phyloP scores from a whole-genome alignment of 2,329 filamentous ascomycete species.

The Hawksworthiomyces lignivorus region DNA sequence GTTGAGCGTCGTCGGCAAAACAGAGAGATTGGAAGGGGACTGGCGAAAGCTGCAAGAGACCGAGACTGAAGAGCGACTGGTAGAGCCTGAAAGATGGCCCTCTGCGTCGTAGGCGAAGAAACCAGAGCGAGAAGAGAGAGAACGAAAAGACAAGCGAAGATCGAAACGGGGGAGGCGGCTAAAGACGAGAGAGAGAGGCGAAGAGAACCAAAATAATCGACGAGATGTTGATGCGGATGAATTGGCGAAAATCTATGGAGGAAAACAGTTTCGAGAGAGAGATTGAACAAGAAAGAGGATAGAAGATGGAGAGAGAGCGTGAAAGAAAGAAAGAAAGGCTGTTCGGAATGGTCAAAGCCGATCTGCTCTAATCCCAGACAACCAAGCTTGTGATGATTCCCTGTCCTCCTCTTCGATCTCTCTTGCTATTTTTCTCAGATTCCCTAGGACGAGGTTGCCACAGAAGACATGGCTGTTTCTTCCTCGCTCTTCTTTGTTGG shows the following conservation, averaged over 20 bases:
- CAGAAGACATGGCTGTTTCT: no score
- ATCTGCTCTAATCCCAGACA: constrained; percentile 6
- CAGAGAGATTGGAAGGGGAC: neutral
- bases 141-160: constrained; percentile 18
- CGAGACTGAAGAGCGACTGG: constrained; percentile 1
- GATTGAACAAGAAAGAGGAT: constrained; percentile 2
- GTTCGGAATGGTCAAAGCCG: constrained; percentile 8
- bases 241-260: constrained; percentile 16
- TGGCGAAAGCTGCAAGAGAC: neutral
- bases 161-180: constrained; percentile 18
- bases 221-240: constrained; percentile 20
- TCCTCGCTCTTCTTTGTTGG: no score
- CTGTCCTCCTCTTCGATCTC: constrained; percentile 1
- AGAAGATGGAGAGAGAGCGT: neutral
- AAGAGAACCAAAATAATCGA: neutral
- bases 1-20: constrained; percentile 2
- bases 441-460: no score
- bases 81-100: constrained; percentile 5
- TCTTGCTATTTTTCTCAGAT: neutral
- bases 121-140: constrained; percentile 9
- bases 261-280: constrained; percentile 12
- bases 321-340: neutral
- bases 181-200: constrained; percentile 16
- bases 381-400: neutral
- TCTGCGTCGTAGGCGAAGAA: constrained; percentile 3